These are phyloP conservation scores for Acacia crassicarpa DNA, from an alignment of 306 rosid species.

Conservation along the genomic window DNA sequence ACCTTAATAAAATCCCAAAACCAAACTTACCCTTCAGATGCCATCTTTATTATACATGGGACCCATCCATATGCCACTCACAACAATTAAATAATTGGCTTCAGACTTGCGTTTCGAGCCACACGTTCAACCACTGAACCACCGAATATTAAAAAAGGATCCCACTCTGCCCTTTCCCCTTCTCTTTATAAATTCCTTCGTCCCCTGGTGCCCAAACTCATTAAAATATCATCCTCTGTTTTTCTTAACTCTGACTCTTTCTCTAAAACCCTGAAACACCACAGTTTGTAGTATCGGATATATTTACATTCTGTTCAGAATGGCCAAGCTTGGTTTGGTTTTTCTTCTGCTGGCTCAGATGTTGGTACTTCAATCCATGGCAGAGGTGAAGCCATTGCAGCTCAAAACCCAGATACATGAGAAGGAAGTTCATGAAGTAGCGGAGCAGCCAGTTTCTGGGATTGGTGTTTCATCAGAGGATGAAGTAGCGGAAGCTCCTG, in stretches of 20 bases:
- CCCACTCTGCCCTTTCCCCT: constrained; percentile 28
- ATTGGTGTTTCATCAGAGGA: constrained; percentile 32
- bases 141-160: neutral
- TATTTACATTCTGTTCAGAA: constrained; percentile 20
- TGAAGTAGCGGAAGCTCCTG: constrained; percentile 61
- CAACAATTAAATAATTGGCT: neutral
- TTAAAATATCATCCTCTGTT: neutral
- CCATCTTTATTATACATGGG: constrained; percentile 29
- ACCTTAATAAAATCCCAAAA: neutral
- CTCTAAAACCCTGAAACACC: neutral
- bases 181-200: constrained; percentile 23
- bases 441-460: constrained; percentile 37
- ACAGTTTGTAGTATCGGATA: neutral
- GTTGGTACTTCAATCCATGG: constrained; percentile 47
- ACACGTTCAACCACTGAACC: constrained; percentile 24
- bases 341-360: constrained; percentile 44
- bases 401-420: constrained; percentile 27
- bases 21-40: neutral
- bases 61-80: constrained; percentile 26
- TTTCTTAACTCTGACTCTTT: neutral
- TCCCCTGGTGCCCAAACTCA: neutral
- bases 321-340: constrained; percentile 50
- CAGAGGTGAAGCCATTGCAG: constrained; percentile 26
- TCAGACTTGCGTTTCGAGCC: constrained; percentile 23
- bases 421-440: constrained; percentile 8